Evolutionary conservation across 2,329 filamentous ascomycete species (phyloP), one percentile per base, ranked within the genome.

Genomic region (Didymella segeticola): DNA sequence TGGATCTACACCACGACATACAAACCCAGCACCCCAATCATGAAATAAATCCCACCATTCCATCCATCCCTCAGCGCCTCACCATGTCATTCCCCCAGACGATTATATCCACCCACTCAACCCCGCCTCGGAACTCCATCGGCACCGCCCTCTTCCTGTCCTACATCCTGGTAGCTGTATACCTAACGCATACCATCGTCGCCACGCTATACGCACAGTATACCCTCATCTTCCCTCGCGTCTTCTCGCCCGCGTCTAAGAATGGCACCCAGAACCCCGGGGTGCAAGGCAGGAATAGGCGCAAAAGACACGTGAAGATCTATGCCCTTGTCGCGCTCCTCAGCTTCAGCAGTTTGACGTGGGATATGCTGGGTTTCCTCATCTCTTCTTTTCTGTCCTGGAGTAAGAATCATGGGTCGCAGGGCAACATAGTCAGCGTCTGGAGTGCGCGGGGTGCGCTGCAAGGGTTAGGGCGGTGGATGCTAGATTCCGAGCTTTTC

Each of bases 301-400:
- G 63, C 15, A 54, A 50, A 14, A 57, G 61, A 10, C 67, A 70
- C 17, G 57, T 71, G 41, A 66, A 65, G 12, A 64, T 68, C 33
- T 70, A 72, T 46, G 53, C 62, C 5, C 56, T 62, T 22, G 55
- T 72, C 5, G 65, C 68, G 2, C 58, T 62, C 1, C 43, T 70
- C 23, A 69, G 63, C 46, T 73, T 74, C 47, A 57, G 59, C 3
- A 61, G 60, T 2, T 47, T 72, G 1, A 69, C 67, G 0, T 71
- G 64, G 37, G 58, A 72, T 41, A 73, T 74, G 70, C 62, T 69
- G 14, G 61, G 57, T 29, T 73, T 73, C 41, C 57, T 73, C 3
- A 53, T 69, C 12, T 47, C 42, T 3, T 69, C 67, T 3, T 68
- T 66, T n/a, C 22, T 55, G 2, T 29, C 55, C 17, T 72, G 69